Conservation (phyloP, 306 rosid genomes). For the Neltuma alba region DNA sequence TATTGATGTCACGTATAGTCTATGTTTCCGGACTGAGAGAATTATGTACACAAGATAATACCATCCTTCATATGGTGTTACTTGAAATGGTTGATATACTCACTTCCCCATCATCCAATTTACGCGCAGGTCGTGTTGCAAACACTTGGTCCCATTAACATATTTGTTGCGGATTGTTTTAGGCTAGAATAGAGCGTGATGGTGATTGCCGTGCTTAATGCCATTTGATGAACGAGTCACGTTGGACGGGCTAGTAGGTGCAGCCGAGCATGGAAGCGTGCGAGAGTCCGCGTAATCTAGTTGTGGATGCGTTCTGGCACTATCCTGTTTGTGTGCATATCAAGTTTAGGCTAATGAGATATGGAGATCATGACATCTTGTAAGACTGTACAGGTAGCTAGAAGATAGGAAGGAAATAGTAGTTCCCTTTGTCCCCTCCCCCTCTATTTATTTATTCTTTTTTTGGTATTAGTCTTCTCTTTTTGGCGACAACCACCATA, state of each 20-base stretch:
- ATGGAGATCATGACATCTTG: conserved; percentile 28
- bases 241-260: conserved; percentile 23
- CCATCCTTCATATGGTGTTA: neutral
- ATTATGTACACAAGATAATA: neutral
- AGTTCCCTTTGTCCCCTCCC: neutral
- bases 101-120: neutral
- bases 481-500: neutral
- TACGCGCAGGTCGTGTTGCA: neutral
- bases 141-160: neutral
- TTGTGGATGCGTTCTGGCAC: conserved; percentile 10
- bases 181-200: conserved; percentile 31
- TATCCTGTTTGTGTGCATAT: conserved; percentile 30
- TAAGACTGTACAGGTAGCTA: conserved; percentile 21
- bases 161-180: conserved; percentile 13
- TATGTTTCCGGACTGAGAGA: neutral
- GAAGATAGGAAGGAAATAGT: conserved; percentile 22
- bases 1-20: neutral
- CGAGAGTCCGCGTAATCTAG: conserved; percentile 28
- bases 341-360: conserved; percentile 26
- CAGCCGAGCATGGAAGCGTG: conserved; percentile 14
- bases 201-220: conserved; percentile 17
- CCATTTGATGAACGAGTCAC: conserved; percentile 8
- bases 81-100: neutral
- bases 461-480: neutral
- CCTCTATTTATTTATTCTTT: neutral